A percentile compares a stretch with the other conserved stretches of the same genome.
These are phyloP conservation scores for Amaranthus cruentus DNA, from an alignment of 148 eudicot species.

Conservation along the genomic window DNA sequence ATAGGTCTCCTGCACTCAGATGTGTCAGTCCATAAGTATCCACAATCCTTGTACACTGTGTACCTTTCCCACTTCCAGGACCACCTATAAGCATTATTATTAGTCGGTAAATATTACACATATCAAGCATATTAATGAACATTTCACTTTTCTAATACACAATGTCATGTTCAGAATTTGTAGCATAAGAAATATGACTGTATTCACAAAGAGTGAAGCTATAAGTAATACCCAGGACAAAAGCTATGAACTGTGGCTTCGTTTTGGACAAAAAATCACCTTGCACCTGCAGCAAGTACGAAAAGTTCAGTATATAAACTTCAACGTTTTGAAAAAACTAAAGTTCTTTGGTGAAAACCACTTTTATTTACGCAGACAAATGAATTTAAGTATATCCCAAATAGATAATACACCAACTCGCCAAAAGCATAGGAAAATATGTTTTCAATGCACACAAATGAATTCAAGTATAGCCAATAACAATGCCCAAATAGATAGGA, in stretches of 20 bases:
- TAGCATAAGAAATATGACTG: conserved; percentile 2
- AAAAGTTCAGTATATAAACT: conserved; percentile 2
- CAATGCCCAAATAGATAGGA: not conserved
- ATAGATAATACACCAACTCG: no score
- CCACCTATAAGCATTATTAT: conserved; percentile 54
- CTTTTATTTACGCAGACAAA: not conserved
- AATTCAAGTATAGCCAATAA: not conserved
- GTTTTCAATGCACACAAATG: no score
- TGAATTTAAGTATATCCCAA: no score
- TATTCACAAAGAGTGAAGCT: not conserved
- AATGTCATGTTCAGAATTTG: not conserved
- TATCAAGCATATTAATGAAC: not conserved
- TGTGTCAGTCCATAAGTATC: conserved; percentile 83
- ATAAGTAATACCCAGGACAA: conserved; percentile 68
- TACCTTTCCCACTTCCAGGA: conserved; percentile 98
- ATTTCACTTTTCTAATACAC: not conserved
- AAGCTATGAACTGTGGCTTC: conserved; percentile 58
- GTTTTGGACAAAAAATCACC: conserved; percentile 29
- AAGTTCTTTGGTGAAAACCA: not conserved
- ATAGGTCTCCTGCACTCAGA: conserved; percentile 88
- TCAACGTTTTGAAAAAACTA: not conserved
- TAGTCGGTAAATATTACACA: conserved; percentile 5
- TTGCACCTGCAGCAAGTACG: conserved; percentile 38
- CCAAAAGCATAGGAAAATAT: no score
- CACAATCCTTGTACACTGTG: conserved; percentile 75